These are phyloP conservation scores for Penicillium sp. DNA, from an alignment of 2,329 filamentous ascomycete genomes.

Conservation along the genomic window DNA sequence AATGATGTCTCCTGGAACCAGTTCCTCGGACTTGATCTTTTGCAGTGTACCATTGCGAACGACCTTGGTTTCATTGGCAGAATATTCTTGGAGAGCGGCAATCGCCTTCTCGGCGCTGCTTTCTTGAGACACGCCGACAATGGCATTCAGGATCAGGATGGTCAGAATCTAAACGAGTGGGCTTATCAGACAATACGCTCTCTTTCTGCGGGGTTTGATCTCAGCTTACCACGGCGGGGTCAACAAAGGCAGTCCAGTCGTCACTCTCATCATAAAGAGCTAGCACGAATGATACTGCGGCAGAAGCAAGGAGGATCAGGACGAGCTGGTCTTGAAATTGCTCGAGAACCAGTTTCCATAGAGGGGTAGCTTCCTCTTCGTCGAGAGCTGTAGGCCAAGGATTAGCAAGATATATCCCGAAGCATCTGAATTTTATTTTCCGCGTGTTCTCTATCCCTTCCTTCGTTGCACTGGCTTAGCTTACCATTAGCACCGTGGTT, in stretches of 20 bases:
- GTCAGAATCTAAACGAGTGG: constrained; percentile 70
- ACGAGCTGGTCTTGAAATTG: constrained; percentile 99
- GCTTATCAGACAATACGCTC: constrained; percentile 17
- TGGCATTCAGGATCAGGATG: constrained; percentile 91
- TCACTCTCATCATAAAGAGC: constrained; percentile 90
- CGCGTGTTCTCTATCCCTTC: not conserved
- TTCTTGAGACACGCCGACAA: constrained; percentile 97
- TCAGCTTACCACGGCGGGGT: constrained; percentile 79
- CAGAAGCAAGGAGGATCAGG: constrained; percentile 87
- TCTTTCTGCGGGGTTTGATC: not conserved
- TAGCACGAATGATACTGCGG: constrained; percentile 86
- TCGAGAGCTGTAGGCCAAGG: constrained; percentile 53
- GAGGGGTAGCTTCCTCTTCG: constrained; percentile 90
- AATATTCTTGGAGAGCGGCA: constrained; percentile 96
- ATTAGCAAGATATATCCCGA: constrained; percentile 16
- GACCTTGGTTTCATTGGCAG: constrained; percentile 94
- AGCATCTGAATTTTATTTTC: not conserved
- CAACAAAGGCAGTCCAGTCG: constrained; percentile 96
- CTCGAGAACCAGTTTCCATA: constrained; percentile 95
- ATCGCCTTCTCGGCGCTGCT: constrained; percentile 98
- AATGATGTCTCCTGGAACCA: constrained; percentile 92
- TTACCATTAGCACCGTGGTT: constrained; percentile 55
- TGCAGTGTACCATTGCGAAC: constrained; percentile 76
- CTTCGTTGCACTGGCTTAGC: too few relatives aligned
- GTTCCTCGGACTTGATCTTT: constrained; percentile 88